phyloP scores from a whole-genome alignment of 2,329 filamentous ascomycete genomes.

The Aspergillus spinulosporus region DNA sequence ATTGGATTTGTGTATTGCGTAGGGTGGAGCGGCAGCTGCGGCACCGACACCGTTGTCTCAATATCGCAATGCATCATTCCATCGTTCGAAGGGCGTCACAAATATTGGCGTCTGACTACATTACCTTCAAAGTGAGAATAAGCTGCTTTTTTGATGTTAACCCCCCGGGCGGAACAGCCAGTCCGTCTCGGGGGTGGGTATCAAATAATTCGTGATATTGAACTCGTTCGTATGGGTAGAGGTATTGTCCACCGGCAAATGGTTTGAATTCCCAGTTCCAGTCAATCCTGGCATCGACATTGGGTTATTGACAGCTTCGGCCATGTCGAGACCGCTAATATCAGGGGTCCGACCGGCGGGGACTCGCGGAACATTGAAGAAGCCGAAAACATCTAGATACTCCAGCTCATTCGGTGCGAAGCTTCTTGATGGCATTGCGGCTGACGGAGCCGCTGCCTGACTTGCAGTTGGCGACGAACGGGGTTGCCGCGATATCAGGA shows the following conservation, averaged over 20 bases:
- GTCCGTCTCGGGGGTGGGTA: conserved; percentile 49
- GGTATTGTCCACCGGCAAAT: conserved; percentile 23
- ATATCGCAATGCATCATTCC: not conserved
- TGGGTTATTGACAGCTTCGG: conserved; percentile 31
- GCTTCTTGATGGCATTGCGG: conserved; percentile 56
- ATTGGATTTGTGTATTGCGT: too few relatives aligned
- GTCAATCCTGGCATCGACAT: conserved; percentile 42
- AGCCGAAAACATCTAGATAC: conserved; percentile 90
- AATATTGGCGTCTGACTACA: not conserved
- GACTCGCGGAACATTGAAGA: conserved; percentile 85
- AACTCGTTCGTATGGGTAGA: conserved; percentile 38
- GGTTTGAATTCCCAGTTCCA: conserved; percentile 14
- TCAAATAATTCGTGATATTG: conserved; percentile 49
- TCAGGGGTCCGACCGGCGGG: conserved; percentile 43
- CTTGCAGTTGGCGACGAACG: conserved; percentile 41
- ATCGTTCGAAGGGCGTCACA: not conserved
- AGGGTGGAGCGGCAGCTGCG: too few relatives aligned
- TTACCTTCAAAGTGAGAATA: not conserved
- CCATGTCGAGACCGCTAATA: conserved; percentile 27
- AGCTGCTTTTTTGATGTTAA: conserved; percentile 1
- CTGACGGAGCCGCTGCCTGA: conserved; percentile 26
- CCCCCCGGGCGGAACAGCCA: conserved; percentile 42
- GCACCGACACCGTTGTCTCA: not conserved
- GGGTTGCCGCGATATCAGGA: conserved; percentile 82
- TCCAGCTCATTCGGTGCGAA: conserved; percentile 81